Base-by-base conservation (phyloP, 129 eudicot species). In the Artemisia argyi region DNA sequence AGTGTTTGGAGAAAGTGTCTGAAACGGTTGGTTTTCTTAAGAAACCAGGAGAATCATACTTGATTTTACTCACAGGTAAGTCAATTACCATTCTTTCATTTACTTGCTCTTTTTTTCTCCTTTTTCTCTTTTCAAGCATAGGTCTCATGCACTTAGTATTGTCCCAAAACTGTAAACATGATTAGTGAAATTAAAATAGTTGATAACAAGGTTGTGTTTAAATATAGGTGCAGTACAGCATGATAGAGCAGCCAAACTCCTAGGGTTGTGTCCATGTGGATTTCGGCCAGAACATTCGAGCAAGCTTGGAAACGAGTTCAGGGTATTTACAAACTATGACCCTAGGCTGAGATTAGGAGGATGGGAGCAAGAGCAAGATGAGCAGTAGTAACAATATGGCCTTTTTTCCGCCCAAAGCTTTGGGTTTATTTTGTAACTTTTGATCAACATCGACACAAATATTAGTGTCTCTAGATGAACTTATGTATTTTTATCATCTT, bases 291-390 rank as follows among this genome's bases (percentile, higher is more conserved):
- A 84, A 61, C 99, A 95, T 81, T 80, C 99, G 5, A 88, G 88
- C 89, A 95, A 95, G 83, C 91, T 95, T 61, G 97, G 99, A 64
- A 95, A 95, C 64, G 99, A 95, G 78, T 95, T 95, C 71, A 78
- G 88, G 3, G 84, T 95, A 3, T 95, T 83, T 52, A 90, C 99
- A 60, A 95, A 85, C 70, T 95, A 95, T 32, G 80, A 95, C 72
- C 99, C 99, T 20, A 97, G 88, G 39, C 52, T 74, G 71, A 84
- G 99, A 75, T 78, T 95, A 66, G 97, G 90, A 49, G 94, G 97
- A 13, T 95, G 99, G 99, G 92, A 89, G 73, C 78, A 74, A 28
- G 55, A 78, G 17, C 19, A 78, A 61, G 77, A 74, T 20, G 49
- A 78, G 17, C 6, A 78, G 46, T 47, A 32, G 67, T 63, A 54